Percentiles rank a stretch among this genome's conserved stretches.
phyloP scores from a whole-genome alignment of 1,284 basidiomycete species.

The Malassezia globosa region DNA sequence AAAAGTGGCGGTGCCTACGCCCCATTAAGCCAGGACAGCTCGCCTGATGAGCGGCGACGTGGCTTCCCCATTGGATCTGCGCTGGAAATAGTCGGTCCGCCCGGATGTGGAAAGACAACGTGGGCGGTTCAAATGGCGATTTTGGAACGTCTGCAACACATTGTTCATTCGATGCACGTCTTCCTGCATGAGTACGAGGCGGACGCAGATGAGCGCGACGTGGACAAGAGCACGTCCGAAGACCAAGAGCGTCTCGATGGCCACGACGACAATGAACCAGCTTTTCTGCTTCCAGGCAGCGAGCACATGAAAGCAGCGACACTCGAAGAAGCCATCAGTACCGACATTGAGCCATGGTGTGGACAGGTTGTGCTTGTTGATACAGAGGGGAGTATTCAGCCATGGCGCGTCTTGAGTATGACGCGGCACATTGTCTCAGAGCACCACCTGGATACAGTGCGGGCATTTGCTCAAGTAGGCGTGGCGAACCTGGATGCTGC shows the following conservation, averaged over 20 bases:
- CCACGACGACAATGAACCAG: neutral
- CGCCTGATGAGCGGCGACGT: neutral
- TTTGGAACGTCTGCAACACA: constrained; percentile 6
- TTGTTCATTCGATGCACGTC: neutral
- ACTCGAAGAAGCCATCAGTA: neutral
- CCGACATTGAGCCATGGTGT: constrained; percentile 14
- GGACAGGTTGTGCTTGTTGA: constrained; percentile 13
- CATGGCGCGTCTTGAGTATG: neutral
- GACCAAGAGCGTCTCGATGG: no score
- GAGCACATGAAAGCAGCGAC: neutral
- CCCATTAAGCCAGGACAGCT: neutral
- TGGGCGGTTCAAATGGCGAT: constrained; percentile 14
- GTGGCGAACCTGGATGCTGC: neutral
- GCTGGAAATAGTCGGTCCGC: constrained; percentile 13
- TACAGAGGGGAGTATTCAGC: constrained; percentile 11
- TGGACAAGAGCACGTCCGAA: no score
- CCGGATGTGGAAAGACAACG: constrained; percentile 11
- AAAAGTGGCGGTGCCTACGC: constrained; percentile 9
- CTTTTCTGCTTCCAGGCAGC: neutral
- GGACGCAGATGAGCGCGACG: no score
- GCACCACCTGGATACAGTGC: neutral
- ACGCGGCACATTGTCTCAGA: neutral
- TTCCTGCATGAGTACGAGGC: constrained; percentile 1
- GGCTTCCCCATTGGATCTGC: constrained; percentile 13
- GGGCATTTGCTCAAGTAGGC: neutral